Percentiles rank a stretch among this genome's conserved stretches.
phyloP scores from a whole-genome alignment of 352 stramenopile genomes.

The Pythium diclinum region DNA sequence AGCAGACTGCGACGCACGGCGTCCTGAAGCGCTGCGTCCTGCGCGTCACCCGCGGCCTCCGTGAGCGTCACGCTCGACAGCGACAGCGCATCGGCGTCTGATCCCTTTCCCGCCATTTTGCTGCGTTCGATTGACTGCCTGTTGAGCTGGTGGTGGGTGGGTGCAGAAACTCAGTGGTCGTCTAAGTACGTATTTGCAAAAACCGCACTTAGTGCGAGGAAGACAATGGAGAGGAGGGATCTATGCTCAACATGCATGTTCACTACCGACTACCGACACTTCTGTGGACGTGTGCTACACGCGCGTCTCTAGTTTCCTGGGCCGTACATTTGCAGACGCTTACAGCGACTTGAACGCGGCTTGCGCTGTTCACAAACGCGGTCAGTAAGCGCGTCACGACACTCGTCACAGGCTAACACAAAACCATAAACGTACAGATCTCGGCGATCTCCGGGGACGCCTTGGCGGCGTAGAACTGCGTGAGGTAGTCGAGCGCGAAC shows the following conservation, averaged over 20 bases:
- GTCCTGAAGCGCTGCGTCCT: slow-evolving; percentile 39
- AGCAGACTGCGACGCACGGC: slow-evolving; percentile 62
- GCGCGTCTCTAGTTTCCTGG: not conserved
- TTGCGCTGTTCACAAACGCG: slow-evolving; percentile 16
- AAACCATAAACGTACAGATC: slow-evolving; percentile 19
- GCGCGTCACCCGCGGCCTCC: slow-evolving; percentile 31
- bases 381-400: not conserved
- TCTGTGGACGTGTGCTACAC: not conserved
- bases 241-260: slow-evolving; percentile 8
- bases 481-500: slow-evolving; percentile 31
- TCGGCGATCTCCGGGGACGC: slow-evolving; percentile 27
- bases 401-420: not conserved
- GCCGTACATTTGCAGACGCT: not conserved
- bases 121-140: not conserved
- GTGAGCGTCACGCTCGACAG: slow-evolving; percentile 44
- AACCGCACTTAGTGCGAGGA: not conserved
- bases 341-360: slow-evolving; percentile 30
- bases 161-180: not conserved
- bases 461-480: slow-evolving; percentile 28
- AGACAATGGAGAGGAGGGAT: not conserved
- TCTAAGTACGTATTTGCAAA: not conserved
- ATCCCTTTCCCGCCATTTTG: slow-evolving; percentile 12
- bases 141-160: not conserved
- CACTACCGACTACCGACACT: slow-evolving; percentile 4
- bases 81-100: slow-evolving; percentile 33